Conservation (phyloP, 208 protist species). For the Jaenimonas drosophilae region DNA sequence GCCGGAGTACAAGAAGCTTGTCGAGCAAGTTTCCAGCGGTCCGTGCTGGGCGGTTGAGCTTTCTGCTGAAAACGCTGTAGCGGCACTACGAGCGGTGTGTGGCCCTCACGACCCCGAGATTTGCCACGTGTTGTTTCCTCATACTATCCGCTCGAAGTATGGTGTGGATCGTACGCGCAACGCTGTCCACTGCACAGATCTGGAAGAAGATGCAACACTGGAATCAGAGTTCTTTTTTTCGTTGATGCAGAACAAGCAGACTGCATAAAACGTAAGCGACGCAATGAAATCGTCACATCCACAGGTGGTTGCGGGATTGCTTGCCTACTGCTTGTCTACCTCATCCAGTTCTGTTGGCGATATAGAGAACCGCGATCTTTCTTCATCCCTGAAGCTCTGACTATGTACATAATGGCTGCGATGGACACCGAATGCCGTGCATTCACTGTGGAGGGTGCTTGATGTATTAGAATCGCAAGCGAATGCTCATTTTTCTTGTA, state of each 20-base stretch:
- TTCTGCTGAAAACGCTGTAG: constrained; percentile 76
- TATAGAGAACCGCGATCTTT: no score
- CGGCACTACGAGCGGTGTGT: constrained; percentile 75
- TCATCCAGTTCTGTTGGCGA: no score
- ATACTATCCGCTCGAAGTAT: constrained; percentile 89
- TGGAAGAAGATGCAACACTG: constrained; percentile 92
- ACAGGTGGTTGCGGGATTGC: no score
- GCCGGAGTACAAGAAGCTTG: constrained; percentile 90
- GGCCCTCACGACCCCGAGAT: constrained; percentile 89
- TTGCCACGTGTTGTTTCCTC: constrained; percentile 84
- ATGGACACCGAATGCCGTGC: no score
- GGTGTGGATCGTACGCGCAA: constrained; percentile 84
- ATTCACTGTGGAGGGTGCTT: no score
- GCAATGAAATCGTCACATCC: background rate
- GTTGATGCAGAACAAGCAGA: constrained; percentile 69
- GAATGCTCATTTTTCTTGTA: no score
- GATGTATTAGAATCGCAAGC: no score
- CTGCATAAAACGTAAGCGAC: background rate
- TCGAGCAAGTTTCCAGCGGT: constrained; percentile 88
- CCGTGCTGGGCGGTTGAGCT: constrained; percentile 87
- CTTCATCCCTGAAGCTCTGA: no score
- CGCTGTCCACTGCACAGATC: constrained; percentile 94
- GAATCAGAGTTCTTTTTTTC: constrained; percentile 94
- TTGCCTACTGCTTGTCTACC: no score
- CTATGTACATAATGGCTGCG: no score